phyloP scores from a whole-genome alignment of 1,284 basidiomycete genomes.

The Irpex sp. region DNA sequence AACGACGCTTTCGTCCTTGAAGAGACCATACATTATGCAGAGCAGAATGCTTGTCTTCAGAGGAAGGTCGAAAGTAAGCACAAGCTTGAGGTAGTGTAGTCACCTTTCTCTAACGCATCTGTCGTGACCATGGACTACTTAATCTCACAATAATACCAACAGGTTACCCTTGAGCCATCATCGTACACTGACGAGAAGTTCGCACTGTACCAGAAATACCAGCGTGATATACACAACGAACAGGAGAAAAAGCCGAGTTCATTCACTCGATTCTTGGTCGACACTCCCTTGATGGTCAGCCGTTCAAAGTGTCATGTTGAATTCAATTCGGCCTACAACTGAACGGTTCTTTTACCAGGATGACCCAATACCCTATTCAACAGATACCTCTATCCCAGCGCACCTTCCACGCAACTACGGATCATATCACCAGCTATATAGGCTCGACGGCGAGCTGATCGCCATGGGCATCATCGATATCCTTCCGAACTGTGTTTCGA shows the following conservation, averaged over 20 bases:
- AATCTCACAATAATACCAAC: neutral
- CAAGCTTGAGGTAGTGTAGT: conserved; percentile 52
- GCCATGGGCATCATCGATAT: conserved; percentile 92
- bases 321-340: neutral
- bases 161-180: conserved; percentile 76
- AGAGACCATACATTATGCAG: conserved; percentile 3
- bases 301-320: neutral
- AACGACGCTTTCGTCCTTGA: neutral
- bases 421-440: conserved; percentile 84
- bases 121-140: neutral
- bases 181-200: conserved; percentile 81
- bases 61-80: conserved; percentile 8
- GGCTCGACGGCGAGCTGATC: conserved; percentile 77
- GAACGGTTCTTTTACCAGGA: conserved; percentile 5
- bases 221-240: conserved; percentile 76
- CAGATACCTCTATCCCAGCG: conserved; percentile 32
- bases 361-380: conserved; percentile 59
- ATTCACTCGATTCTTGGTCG: conserved; percentile 77
- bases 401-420: conserved; percentile 76
- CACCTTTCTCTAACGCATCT: neutral
- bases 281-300: conserved; percentile 71
- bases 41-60: neutral
- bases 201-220: conserved; percentile 73
- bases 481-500: conserved; percentile 85
- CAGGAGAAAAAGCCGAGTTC: conserved; percentile 43